Conservation (phyloP, 768 basidiomycete genomes). For the Cubamyces lactineus region DNA sequence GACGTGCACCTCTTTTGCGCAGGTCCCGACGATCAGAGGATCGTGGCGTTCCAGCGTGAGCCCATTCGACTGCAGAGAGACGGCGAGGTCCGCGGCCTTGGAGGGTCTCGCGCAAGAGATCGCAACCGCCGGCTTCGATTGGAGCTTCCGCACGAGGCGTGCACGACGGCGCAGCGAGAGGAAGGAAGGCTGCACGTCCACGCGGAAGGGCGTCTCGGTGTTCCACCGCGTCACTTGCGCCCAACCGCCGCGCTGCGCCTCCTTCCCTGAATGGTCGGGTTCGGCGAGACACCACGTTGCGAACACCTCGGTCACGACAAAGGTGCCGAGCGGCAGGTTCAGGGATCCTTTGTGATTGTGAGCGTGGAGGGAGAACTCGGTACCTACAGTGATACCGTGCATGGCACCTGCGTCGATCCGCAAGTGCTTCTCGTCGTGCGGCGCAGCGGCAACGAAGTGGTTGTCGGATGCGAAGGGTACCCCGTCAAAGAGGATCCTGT, state of each 20-base stretch:
- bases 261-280: slow-evolving; percentile 39
- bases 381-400: slow-evolving; percentile 67
- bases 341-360: slow-evolving; percentile 63
- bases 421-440: slow-evolving; percentile 42
- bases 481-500: slow-evolving; percentile 56
- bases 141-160: slow-evolving; percentile 45
- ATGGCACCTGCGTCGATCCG: slow-evolving; percentile 61
- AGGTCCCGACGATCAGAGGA: slow-evolving; percentile 41
- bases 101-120: slow-evolving; percentile 50
- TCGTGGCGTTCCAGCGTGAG: slow-evolving; percentile 51
- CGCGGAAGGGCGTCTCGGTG: slow-evolving; percentile 55
- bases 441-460: slow-evolving; percentile 48
- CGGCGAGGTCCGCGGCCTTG: slow-evolving; percentile 53
- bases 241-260: slow-evolving; percentile 50
- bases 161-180: slow-evolving; percentile 49
- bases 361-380: slow-evolving; percentile 60
- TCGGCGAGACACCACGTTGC: slow-evolving; percentile 62
- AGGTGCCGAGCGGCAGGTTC: slow-evolving; percentile 55
- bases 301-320: slow-evolving; percentile 55
- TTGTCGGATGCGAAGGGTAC: slow-evolving; percentile 57
- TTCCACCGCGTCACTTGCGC: slow-evolving; percentile 59
- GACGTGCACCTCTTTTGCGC: slow-evolving; percentile 43
- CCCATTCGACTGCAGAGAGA: slow-evolving; percentile 45
- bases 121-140: slow-evolving; percentile 42
- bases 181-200: slow-evolving; percentile 53